Conservation (phyloP, 2,329 filamentous ascomycete species). For the Epichloe festucae region DNA sequence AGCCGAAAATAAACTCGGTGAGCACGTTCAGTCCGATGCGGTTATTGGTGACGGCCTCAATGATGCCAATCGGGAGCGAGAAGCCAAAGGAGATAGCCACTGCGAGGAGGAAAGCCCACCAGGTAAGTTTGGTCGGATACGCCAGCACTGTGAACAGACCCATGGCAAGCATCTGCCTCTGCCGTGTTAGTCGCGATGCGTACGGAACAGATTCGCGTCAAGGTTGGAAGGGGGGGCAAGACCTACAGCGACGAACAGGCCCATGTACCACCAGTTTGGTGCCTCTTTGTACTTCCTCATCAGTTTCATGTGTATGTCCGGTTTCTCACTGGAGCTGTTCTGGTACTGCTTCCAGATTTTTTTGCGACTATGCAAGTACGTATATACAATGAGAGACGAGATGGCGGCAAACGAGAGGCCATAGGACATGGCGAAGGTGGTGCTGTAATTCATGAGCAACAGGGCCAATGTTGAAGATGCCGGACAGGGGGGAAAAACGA, state of each 20-base stretch:
- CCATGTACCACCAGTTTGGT: constrained; percentile 51
- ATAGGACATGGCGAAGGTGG: constrained; percentile 57
- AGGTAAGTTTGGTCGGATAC: constrained; percentile 54
- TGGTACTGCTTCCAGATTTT: constrained; percentile 52
- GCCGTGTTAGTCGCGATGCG: neutral
- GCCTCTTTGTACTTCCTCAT: constrained; percentile 52
- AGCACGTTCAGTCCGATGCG: constrained; percentile 62
- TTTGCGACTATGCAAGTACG: constrained; percentile 51
- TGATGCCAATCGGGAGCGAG: constrained; percentile 54
- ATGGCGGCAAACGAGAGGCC: constrained; percentile 63
- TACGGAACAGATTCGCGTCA: neutral
- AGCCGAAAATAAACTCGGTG: constrained; percentile 62
- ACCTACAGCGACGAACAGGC: constrained; percentile 41
- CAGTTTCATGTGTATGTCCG: constrained; percentile 51
- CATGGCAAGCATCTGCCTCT: constrained; percentile 36
- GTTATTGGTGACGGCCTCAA: constrained; percentile 57
- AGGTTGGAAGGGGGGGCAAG: neutral
- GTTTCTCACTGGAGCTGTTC: constrained; percentile 44
- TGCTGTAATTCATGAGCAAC: constrained; percentile 28
- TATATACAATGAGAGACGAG: constrained; percentile 55
- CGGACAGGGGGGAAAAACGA: neutral
- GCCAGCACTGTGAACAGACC: constrained; percentile 42
- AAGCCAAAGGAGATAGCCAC: constrained; percentile 52
- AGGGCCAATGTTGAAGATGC: neutral
- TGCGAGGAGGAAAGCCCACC: constrained; percentile 61